Evolutionary conservation across 208 protist genomes (phyloP), one percentile per base, ranked within the genome.

Genomic region (Acanthamoeba lenticulata): DNA sequence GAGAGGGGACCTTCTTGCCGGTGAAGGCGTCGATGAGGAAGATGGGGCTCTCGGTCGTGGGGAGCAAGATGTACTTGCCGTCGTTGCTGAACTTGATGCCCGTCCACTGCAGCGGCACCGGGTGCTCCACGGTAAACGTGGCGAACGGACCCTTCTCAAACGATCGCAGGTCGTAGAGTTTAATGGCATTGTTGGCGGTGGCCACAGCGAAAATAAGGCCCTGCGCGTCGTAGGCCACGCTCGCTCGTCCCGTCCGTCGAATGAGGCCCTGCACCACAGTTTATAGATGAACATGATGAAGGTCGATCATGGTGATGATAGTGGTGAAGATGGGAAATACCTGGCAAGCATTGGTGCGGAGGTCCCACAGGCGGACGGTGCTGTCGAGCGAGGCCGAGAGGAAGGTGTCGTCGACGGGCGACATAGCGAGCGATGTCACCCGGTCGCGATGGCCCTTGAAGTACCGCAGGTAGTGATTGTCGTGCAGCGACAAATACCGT

Each of bases 381-480:
- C 90, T 88, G 85, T 97, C 96, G 17, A 94, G 32, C 17, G 95
- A 94, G 4, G 77, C 91, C 21, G 94, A 96, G 40, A 97, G 45
- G 77, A 97, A 97, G 24, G 69, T 72, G 90, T 97, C 96, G 21
- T 94, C 81, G 32, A 77, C 94, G 13, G 96, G 95, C 57, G 94
- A 96, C 60, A 97, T 94, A 34, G 93, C 69, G 0, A 97, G 62
- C 27, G 94, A 94, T 24, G 74, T 74, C 24, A 97, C 96, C 95
- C 94, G 94, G 32, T 95, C 95, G 85, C 95, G 95, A 65, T 97
- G 96, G 38, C 96, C 96, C 74, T 94, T 95, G 93, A 97, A 97
- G 86, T 96, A 96, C 29, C 93, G 90, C 29, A 97, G n/a, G 81
- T 97, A 97, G 40, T 69, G 90, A 88, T 97, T 97, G 94, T 97